Conservation (phyloP, 768 basidiomycete genomes). For the Coprinopsis cinerea region DNA sequence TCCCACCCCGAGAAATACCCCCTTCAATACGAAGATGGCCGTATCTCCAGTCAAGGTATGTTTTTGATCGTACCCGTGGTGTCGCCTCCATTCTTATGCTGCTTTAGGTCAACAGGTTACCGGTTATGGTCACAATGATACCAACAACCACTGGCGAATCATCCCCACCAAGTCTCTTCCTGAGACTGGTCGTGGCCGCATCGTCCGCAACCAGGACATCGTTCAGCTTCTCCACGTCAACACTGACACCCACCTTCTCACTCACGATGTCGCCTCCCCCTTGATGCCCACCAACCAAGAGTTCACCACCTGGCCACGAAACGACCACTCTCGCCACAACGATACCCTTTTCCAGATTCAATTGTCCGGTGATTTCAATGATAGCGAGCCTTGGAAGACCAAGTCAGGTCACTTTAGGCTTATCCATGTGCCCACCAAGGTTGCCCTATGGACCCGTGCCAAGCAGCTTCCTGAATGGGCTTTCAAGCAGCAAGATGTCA, state of each 20-base stretch:
- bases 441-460: slow-evolving; percentile 89
- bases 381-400: slow-evolving; percentile 85
- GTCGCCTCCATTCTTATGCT: slow-evolving; percentile 5
- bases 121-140: slow-evolving; percentile 89
- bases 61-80: slow-evolving; percentile 19
- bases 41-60: slow-evolving; percentile 94
- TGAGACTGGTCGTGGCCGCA: slow-evolving; percentile 86
- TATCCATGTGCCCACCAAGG: slow-evolving; percentile 82
- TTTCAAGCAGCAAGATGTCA: slow-evolving; percentile 95
- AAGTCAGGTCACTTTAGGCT: slow-evolving; percentile 92
- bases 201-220: slow-evolving; percentile 85
- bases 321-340: slow-evolving; percentile 71
- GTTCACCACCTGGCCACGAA: slow-evolving; percentile 87
- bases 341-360: slow-evolving; percentile 85
- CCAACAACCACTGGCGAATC: slow-evolving; percentile 94
- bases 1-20: slow-evolving; percentile 92
- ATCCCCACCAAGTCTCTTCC: slow-evolving; percentile 94
- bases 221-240: slow-evolving; percentile 85
- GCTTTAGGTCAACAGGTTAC: slow-evolving; percentile 86
- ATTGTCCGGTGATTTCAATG: slow-evolving; percentile 58
- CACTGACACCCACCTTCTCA: slow-evolving; percentile 78
- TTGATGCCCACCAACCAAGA: slow-evolving; percentile 98
- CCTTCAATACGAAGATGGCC: slow-evolving; percentile 90
- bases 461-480: slow-evolving; percentile 93
- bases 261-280: slow-evolving; percentile 96